phyloP scores from a whole-genome alignment of 305 asterid species.

The Striga hermonthica region DNA sequence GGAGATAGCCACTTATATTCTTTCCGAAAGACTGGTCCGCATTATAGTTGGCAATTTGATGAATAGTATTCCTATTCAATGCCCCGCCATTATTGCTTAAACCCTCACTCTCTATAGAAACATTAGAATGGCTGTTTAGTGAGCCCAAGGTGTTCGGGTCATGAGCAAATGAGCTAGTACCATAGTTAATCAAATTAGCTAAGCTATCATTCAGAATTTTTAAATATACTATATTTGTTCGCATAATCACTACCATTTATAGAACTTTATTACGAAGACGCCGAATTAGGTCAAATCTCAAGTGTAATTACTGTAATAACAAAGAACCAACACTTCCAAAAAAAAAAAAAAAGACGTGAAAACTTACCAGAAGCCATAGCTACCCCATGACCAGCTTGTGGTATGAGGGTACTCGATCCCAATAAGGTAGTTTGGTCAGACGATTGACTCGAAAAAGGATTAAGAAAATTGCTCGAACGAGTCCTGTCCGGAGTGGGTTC shows the following conservation, averaged over 20 bases:
- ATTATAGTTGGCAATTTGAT: slow-evolving; percentile 36
- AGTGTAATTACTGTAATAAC: not conserved
- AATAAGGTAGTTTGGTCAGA: slow-evolving; percentile 35
- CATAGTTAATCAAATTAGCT: no score
- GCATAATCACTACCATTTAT: no score
- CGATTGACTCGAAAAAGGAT: slow-evolving; percentile 31
- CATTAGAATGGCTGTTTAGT: slow-evolving; percentile 36
- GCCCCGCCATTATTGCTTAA: not conserved
- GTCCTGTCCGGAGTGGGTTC: slow-evolving; percentile 38
- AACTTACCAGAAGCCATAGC: slow-evolving; percentile 40
- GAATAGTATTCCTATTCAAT: slow-evolving; percentile 35
- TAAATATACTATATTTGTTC: no score
- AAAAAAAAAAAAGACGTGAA: not conserved
- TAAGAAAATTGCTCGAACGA: slow-evolving; percentile 34
- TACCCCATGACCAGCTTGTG: slow-evolving; percentile 44
- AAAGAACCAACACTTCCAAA: not conserved
- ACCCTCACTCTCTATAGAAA: not conserved
- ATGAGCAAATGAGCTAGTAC: slow-evolving; percentile 34
- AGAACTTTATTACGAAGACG: no score
- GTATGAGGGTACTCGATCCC: slow-evolving; percentile 33
- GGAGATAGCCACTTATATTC: slow-evolving; percentile 41
- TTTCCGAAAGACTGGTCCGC: slow-evolving; percentile 43
- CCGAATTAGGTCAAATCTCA: no score
- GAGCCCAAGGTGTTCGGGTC: slow-evolving; percentile 35
- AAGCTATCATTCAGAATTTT: no score